phyloP scores from a whole-genome alignment of 805 yeast genomes.

The Saturnispora silvae region DNA sequence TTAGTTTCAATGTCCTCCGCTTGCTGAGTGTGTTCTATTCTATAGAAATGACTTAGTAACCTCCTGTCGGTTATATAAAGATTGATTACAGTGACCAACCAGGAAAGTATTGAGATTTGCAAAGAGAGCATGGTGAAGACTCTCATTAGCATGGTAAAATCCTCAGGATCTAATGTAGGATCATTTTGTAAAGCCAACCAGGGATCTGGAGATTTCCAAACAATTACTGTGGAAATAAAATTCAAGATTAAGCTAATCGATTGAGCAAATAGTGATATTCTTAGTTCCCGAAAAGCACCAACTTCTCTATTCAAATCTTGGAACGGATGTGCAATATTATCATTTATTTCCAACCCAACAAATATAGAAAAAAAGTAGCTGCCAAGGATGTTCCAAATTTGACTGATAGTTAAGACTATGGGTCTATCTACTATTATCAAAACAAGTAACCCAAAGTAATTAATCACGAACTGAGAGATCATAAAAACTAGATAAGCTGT shows the following conservation, averaged over 20 bases:
- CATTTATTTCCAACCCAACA: constrained; percentile 17
- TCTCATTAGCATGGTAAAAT: too few relatives aligned
- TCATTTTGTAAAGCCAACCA: too few relatives aligned
- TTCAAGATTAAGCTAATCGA: constrained; percentile 15
- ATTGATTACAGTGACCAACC: constrained; percentile 13
- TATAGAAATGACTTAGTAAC: constrained; percentile 19
- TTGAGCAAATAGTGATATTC: constrained; percentile 15
- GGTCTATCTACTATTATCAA: constrained; percentile 21
- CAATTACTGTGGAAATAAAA: not conserved
- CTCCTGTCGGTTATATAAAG: constrained; percentile 18
- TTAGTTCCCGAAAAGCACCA: constrained; percentile 15
- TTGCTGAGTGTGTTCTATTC: constrained; percentile 17
- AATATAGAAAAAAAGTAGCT: constrained; percentile 21
- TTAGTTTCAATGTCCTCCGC: constrained; percentile 4
- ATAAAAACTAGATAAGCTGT: constrained; percentile 16
- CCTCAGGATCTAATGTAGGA: too few relatives aligned
- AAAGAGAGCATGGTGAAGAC: too few relatives aligned
- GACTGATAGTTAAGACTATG: constrained; percentile 16
- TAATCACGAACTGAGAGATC: constrained; percentile 19
- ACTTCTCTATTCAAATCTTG: constrained; percentile 18
- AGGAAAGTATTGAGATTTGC: constrained; percentile 4
- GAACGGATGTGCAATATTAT: constrained; percentile 19
- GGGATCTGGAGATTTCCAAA: not conserved
- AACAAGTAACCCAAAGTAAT: constrained; percentile 21
- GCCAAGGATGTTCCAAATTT: constrained; percentile 17